phyloP scores from a whole-genome alignment of 805 yeast species.

The Starmera quercuum region DNA sequence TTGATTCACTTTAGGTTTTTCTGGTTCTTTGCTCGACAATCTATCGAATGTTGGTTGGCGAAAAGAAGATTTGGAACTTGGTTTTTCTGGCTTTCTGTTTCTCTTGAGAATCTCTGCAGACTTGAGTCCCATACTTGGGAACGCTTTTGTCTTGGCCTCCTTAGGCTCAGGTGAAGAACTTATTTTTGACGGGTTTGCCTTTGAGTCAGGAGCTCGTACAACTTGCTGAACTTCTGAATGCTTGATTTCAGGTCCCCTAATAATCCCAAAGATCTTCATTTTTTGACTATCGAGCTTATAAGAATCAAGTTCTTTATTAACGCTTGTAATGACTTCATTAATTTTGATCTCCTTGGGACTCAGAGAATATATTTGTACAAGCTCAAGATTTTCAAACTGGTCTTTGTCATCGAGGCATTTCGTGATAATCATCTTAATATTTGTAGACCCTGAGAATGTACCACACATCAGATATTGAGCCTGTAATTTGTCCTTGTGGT shows the following conservation, averaged over 20 bases:
- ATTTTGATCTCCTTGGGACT: conserved; percentile 12
- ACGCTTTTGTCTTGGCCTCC: not conserved
- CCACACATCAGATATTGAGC: conserved; percentile 39
- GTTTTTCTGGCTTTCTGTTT: conserved; percentile 4
- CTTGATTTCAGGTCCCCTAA: conserved; percentile 14
- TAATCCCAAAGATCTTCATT: conserved; percentile 16
- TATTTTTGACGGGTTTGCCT: not conserved
- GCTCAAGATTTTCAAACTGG: conserved; percentile 22
- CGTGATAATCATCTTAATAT: conserved; percentile 16
- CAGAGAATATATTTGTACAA: conserved; percentile 34
- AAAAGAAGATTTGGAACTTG: conserved; percentile 7
- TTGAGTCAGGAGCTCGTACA: not conserved
- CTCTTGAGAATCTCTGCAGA: conserved; percentile 10
- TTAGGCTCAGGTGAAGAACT: not conserved
- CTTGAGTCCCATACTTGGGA: conserved; percentile 13
- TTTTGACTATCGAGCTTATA: conserved; percentile 7
- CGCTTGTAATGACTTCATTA: conserved; percentile 10
- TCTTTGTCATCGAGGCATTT: conserved; percentile 18
- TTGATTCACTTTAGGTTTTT: conserved; percentile 1
- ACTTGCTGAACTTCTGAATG: not conserved
- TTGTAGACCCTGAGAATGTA: conserved; percentile 4
- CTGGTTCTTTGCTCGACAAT: not conserved
- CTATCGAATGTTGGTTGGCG: conserved; percentile 11
- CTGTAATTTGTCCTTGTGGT: conserved; percentile 26
- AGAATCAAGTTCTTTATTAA: conserved; percentile 5